phyloP scores from a whole-genome alignment of 2,329 filamentous ascomycete species.

The Alternaria incomplexa region DNA sequence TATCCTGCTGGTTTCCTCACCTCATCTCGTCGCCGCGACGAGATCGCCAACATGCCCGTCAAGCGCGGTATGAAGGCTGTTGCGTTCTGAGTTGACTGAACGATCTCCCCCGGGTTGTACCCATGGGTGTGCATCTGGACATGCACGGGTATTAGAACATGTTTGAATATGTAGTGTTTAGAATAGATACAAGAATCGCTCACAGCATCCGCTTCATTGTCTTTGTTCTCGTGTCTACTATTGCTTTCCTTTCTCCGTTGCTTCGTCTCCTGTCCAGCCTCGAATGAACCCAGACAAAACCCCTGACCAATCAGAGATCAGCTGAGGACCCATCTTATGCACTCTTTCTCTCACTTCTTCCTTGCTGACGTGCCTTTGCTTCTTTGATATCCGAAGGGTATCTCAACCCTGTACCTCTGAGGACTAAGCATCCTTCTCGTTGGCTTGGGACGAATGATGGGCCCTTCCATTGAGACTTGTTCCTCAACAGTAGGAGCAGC shows the following conservation, averaged over 20 bases:
- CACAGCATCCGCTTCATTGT: background rate
- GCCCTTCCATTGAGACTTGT: background rate
- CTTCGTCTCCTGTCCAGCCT: background rate
- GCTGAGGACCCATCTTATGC: background rate
- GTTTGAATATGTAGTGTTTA: background rate
- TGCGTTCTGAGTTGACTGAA: background rate
- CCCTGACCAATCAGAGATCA: background rate
- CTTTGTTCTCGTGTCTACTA: background rate
- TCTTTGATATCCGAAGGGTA: background rate
- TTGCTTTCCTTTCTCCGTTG: background rate
- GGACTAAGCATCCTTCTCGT: background rate
- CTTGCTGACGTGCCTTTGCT: background rate
- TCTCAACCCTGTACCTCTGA: background rate
- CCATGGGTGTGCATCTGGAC: background rate
- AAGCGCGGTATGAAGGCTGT: constrained; percentile 7
- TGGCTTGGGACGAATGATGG: background rate
- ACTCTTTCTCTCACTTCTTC: too few relatives aligned
- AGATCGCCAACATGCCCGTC: background rate
- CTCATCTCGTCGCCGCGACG: background rate
- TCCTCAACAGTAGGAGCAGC: background rate
- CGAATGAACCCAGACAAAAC: background rate
- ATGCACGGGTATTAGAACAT: background rate
- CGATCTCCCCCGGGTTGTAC: background rate
- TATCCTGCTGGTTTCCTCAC: constrained; percentile 14
- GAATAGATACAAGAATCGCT: background rate